Conservation (phyloP, 139 green algal genomes). For the Astrephomene gubernaculifera region DNA sequence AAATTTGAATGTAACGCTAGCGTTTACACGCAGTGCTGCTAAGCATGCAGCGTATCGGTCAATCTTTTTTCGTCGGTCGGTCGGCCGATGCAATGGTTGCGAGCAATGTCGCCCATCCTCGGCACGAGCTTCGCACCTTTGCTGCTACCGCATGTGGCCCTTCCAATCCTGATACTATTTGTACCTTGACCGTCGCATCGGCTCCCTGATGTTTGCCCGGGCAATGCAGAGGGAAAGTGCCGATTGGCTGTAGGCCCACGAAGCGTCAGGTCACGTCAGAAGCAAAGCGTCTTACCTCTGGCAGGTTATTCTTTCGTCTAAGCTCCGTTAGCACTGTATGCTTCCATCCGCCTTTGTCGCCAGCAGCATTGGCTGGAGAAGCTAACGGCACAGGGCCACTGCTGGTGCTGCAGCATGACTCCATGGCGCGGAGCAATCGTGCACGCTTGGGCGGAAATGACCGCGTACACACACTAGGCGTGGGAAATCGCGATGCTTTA, state of each 20-base stretch:
- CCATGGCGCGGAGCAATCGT: constrained; percentile 23
- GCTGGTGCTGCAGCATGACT: neutral
- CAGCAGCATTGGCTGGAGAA: neutral
- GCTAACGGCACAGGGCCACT: neutral
- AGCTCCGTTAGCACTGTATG: constrained; percentile 3
- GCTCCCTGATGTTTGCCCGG: no score
- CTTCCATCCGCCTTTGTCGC: neutral
- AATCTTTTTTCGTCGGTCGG: no score
- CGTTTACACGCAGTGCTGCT: no score
- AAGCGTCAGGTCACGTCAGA: neutral
- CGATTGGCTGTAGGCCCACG: no score
- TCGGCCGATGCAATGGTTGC: no score
- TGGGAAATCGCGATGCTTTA: no score
- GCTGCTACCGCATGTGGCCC: neutral
- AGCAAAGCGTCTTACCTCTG: neutral
- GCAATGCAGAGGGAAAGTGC: no score
- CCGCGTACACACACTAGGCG: no score
- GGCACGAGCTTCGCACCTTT: constrained; percentile 28
- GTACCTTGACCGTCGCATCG: neutral
- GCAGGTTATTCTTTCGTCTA: neutral
- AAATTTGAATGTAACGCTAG: no score
- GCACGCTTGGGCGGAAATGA: no score
- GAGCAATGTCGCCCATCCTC: no score
- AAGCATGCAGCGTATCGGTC: no score
- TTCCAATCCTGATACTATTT: neutral